phyloP scores from a whole-genome alignment of 2,329 filamentous ascomycete species.

The Stagonosporopsis tanaceti region DNA sequence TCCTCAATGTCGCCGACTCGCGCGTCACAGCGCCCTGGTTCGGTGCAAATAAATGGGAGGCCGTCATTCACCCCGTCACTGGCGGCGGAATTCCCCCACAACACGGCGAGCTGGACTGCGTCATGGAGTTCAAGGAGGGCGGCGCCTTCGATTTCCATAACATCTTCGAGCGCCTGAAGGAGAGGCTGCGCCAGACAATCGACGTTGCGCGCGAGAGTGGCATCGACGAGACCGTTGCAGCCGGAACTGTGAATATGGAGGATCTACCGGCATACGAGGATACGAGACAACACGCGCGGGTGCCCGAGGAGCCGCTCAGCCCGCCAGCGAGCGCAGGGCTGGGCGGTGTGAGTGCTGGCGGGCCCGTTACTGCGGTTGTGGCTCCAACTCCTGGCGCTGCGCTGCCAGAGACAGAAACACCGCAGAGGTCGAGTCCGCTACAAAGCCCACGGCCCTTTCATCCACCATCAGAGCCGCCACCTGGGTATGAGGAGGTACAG shows the following conservation, averaged over 20 bases:
- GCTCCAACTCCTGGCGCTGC: slow-evolving; percentile 3
- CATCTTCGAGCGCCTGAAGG: slow-evolving; percentile 83
- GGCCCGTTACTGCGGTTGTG: slow-evolving; percentile 24
- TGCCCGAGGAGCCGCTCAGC: slow-evolving; percentile 43
- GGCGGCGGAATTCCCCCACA: slow-evolving; percentile 83
- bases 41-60: slow-evolving; percentile 89
- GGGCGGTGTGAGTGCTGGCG: slow-evolving; percentile 24
- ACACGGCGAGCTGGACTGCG: slow-evolving; percentile 77
- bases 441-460: slow-evolving; percentile 49
- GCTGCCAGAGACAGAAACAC: slow-evolving; percentile 30
- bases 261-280: slow-evolving; percentile 88
- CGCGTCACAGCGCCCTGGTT: slow-evolving; percentile 90
- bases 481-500: slow-evolving; percentile 91
- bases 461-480: slow-evolving; percentile 78
- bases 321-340: slow-evolving; percentile 24
- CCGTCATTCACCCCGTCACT: slow-evolving; percentile 78
- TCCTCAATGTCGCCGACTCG: slow-evolving; percentile 86
- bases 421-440: slow-evolving; percentile 40
- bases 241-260: slow-evolving; percentile 76
- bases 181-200: slow-evolving; percentile 80
- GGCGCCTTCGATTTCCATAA: slow-evolving; percentile 92
- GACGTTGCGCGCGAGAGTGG: slow-evolving; percentile 76
- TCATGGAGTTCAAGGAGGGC: slow-evolving; percentile 90
- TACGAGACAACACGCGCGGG: slow-evolving; percentile 51
- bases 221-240: slow-evolving; percentile 53